Conservation (phyloP, 164 flowering plant species). For the Aristolochia fimbriata region DNA sequence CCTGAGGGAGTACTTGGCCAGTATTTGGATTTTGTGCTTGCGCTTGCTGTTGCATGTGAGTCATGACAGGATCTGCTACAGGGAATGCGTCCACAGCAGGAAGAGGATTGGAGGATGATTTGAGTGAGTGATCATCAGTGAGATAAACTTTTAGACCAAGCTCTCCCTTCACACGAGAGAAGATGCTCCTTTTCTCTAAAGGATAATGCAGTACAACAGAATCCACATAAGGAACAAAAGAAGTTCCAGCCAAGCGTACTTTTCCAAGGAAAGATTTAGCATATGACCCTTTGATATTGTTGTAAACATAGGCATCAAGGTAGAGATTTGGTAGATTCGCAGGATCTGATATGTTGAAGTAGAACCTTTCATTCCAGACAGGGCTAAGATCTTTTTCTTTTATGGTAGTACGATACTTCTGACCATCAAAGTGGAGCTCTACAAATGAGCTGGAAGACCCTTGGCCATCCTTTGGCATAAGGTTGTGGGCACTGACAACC, state of each 20-base stretch:
- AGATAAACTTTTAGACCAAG: conserved; percentile 71
- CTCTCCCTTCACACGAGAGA: conserved; percentile 77
- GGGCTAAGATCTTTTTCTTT: conserved; percentile 90
- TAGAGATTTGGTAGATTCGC: conserved; percentile 41
- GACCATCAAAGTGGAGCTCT: conserved; percentile 78
- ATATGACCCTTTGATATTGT: conserved; percentile 29
- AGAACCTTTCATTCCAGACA: conserved; percentile 85
- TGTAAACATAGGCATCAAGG: conserved; percentile 63
- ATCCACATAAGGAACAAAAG: conserved; percentile 75
- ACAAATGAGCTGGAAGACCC: conserved; percentile 72
- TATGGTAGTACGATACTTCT: conserved; percentile 59
- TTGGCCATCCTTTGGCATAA: conserved; percentile 79
- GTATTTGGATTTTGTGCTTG: conserved; percentile 10
- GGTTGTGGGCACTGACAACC: conserved; percentile 74
- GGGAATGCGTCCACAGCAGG: conserved; percentile 29
- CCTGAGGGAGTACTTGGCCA: conserved; percentile 3
- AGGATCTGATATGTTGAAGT: conserved; percentile 78
- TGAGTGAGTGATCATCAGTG: conserved; percentile 57
- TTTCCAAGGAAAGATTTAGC: conserved; percentile 71
- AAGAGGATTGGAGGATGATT: conserved; percentile 43
- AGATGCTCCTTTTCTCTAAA: conserved; percentile 62
- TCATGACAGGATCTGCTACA: conserved; percentile 9
- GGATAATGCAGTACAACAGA: conserved; percentile 79
- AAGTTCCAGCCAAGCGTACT: conserved; percentile 55
- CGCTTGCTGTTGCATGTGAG: conserved; percentile 11